These are phyloP conservation scores for Chlamydomonas sphaeroides DNA, from an alignment of 139 green algal genomes.

Conservation along the genomic window DNA sequence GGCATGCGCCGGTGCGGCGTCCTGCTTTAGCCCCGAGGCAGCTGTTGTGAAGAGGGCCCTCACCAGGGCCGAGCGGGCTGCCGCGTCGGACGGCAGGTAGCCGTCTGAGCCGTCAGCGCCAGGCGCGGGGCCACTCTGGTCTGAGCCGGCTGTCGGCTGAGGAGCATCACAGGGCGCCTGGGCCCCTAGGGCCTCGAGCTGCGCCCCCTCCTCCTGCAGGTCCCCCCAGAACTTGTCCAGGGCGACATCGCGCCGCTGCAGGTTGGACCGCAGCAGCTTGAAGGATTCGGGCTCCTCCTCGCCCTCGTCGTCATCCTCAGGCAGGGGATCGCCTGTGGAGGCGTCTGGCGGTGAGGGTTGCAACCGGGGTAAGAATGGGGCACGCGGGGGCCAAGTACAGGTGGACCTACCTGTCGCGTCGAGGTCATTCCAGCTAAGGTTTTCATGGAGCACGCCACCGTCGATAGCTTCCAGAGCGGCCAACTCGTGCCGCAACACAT, in stretches of 20 bases:
- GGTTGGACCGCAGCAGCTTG: background rate
- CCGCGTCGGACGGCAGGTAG: background rate
- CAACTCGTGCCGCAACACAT: too few relatives aligned
- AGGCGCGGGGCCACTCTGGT: background rate
- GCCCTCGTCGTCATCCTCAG: background rate
- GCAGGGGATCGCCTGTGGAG: too few relatives aligned
- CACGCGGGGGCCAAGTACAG: background rate
- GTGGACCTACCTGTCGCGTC: background rate
- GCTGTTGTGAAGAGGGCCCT: background rate
- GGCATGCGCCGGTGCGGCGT: too few relatives aligned
- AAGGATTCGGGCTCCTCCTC: background rate
- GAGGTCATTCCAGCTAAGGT: background rate
- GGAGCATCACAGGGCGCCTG: background rate
- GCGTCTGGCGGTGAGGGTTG: too few relatives aligned
- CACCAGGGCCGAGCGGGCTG: background rate
- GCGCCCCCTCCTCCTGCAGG: background rate
- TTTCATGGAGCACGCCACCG: background rate
- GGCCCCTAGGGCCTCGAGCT: background rate
- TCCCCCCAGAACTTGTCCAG: constrained; percentile 1
- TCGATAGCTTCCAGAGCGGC: too few relatives aligned
- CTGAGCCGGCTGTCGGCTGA: background rate
- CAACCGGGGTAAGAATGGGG: background rate
- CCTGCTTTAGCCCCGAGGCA: too few relatives aligned
- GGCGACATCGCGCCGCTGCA: background rate
- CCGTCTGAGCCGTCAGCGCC: background rate